phyloP scores from a whole-genome alignment of 345 rosid species.

The Aurinia saxatilis region DNA sequence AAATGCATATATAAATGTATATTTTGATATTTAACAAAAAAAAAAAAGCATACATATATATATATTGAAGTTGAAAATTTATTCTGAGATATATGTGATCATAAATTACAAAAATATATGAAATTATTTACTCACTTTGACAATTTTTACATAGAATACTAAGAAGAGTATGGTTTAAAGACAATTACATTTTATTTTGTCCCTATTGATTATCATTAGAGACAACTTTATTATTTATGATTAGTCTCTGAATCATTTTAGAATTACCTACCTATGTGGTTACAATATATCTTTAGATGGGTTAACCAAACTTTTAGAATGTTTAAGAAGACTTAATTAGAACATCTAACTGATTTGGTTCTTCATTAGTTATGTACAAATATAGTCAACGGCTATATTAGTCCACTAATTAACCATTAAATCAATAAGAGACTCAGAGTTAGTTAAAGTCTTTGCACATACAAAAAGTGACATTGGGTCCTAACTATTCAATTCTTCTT shows the following conservation, averaged over 20 bases:
- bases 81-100: too few species aligned
- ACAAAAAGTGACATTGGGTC: slow-evolving; percentile 16
- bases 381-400: not conserved
- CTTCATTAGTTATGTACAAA: not conserved
- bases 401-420: not conserved
- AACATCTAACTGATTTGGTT: not conserved
- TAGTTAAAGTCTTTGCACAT: slow-evolving; percentile 11
- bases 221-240: not conserved
- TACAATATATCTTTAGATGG: not conserved
- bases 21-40: too few species aligned
- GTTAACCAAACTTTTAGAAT: not conserved
- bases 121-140: too few species aligned
- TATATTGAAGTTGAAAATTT: too few species aligned
- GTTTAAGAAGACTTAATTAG: not conserved
- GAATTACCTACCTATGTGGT: not conserved
- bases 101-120: too few species aligned
- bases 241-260: not conserved
- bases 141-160: too few species aligned
- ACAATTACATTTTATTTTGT: too few species aligned
- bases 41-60: too few species aligned
- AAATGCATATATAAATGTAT: too few species aligned
- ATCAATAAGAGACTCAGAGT: not conserved
- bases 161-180: too few species aligned
- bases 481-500: slow-evolving; percentile 15
- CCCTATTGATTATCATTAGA: not conserved